Evolutionary conservation across 345 rosid genomes (phyloP), one percentile per base, ranked within the genome.

Genomic region (Firmiana major): DNA sequence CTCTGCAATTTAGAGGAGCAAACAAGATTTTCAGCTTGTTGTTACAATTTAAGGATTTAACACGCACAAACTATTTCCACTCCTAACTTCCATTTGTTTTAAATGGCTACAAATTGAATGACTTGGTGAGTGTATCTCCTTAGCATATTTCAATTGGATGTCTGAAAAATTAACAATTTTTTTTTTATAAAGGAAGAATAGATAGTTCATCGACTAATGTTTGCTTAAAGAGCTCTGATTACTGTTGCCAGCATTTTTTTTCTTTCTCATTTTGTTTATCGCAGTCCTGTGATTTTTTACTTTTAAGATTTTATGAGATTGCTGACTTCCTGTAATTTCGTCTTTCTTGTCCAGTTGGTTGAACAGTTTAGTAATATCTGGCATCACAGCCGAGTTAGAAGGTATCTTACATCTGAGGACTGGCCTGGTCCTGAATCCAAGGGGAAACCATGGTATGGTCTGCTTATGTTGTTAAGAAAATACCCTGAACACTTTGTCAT

Each of bases 401-500:
- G 90, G 74, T 96, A 93, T 79, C 95, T 96, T 48, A 83, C 88
- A 36, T 84, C 94, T 24, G 99, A 96, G 76, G 98, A 93, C 45
- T 92, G 88, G 86, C 80, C 86, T 28, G 91, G 83, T 79, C 89
- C 97, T 1, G 98, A 93, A 82, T 81, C 97, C 57, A 90, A 90
- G 80, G 93, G 92, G 31, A 93, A 91, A 81, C 97, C 98, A 59
- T 96, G 98, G 97, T 89, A 88, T 58, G 99, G 97, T 62, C 79
- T 93, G 85, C 93, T 96, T 36, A 91, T 85, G 93, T 83, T 96
- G 78, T 90, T 92, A 53, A 86, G 97, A 75, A 97, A 92, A 82
- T 90, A 97, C 66, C 98, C 97, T 0, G 98, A 94, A 80, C 98
- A 97, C 79, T 94, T 97, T 22, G 99, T 97, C 53, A 92, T 97